Conservation (phyloP, 2,329 filamentous ascomycete genomes). For the Aspergillus versicolor region DNA sequence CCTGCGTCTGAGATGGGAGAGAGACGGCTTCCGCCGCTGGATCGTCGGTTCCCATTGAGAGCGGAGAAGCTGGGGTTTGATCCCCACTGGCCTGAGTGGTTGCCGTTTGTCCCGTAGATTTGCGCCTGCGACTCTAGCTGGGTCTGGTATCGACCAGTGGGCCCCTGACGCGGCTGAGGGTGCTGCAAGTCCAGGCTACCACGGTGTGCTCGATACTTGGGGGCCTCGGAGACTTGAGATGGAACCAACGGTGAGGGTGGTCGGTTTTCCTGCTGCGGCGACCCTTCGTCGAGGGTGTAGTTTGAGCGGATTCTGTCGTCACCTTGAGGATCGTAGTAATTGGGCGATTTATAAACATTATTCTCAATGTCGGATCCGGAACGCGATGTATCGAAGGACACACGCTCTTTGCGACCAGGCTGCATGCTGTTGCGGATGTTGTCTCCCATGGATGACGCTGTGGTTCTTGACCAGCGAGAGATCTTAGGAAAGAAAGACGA, state of each 20-base stretch:
- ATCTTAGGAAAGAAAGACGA: slow-evolving; percentile 88
- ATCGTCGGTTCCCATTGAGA: slow-evolving; percentile 33
- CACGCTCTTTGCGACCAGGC: slow-evolving; percentile 57
- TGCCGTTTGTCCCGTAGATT: slow-evolving; percentile 39
- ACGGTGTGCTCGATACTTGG: slow-evolving; percentile 65
- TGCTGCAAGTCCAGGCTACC: slow-evolving; percentile 65
- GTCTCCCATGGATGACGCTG: slow-evolving; percentile 79
- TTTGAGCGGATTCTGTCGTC: slow-evolving; percentile 47
- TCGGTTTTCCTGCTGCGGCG: slow-evolving; percentile 42
- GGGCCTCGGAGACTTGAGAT: slow-evolving; percentile 56
- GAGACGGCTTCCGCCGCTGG: slow-evolving; percentile 40
- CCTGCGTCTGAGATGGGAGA: slow-evolving; percentile 49
- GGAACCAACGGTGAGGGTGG: slow-evolving; percentile 64
- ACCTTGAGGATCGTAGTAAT: slow-evolving; percentile 46
- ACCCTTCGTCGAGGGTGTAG: slow-evolving; percentile 38
- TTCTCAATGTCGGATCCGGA: slow-evolving; percentile 73
- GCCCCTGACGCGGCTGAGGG: slow-evolving; percentile 63
- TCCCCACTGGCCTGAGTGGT: slow-evolving; percentile 45
- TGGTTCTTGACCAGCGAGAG: slow-evolving; percentile 96
- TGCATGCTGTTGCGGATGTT: slow-evolving; percentile 67
- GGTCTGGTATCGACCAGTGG: slow-evolving; percentile 61
- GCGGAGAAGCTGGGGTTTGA: slow-evolving; percentile 43
- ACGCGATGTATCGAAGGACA: slow-evolving; percentile 66
- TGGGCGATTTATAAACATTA: slow-evolving; percentile 54
- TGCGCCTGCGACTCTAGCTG: slow-evolving; percentile 62